Evolutionary conservation across 2,329 filamentous ascomycete genomes (phyloP).

Genomic region (Alternaria incomplexa): DNA sequence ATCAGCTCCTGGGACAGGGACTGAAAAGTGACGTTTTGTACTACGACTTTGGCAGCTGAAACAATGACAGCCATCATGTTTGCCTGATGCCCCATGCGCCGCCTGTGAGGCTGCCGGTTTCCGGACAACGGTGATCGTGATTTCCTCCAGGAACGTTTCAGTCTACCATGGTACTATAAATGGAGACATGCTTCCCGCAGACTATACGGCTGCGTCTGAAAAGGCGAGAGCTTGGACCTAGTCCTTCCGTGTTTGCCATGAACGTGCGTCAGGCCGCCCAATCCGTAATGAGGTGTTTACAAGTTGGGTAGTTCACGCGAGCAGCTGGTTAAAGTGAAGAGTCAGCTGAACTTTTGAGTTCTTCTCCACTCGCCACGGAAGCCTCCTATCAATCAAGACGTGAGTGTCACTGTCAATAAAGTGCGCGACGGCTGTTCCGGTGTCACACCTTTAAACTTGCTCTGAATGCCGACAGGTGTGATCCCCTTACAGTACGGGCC

Average conservation of each 20-base stretch:
- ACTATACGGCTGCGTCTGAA: conserved; percentile 1
- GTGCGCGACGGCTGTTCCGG: background rate
- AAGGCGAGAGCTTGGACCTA: background rate
- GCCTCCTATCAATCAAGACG: background rate
- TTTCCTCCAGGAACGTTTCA: background rate
- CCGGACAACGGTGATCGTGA: conserved; percentile 1
- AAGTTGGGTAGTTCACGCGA: background rate
- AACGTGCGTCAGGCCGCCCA: background rate
- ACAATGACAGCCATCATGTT: background rate
- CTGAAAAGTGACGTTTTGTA: background rate
- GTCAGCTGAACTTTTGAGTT: background rate
- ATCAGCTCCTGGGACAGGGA: background rate
- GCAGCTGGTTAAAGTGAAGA: background rate
- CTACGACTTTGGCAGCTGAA: background rate
- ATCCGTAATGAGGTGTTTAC: background rate
- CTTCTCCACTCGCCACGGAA: background rate
- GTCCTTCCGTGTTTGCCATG: background rate
- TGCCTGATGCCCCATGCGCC: background rate
- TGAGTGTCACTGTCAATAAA: background rate
- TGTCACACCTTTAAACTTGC: background rate
- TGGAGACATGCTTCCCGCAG: background rate
- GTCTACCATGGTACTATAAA: conserved; percentile 5
- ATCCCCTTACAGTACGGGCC: conserved; percentile 4
- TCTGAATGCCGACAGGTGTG: background rate
- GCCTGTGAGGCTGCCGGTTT: background rate